Base-by-base conservation (phyloP, 1,284 basidiomycete species). In the Ceratobasidium sp. region DNA sequence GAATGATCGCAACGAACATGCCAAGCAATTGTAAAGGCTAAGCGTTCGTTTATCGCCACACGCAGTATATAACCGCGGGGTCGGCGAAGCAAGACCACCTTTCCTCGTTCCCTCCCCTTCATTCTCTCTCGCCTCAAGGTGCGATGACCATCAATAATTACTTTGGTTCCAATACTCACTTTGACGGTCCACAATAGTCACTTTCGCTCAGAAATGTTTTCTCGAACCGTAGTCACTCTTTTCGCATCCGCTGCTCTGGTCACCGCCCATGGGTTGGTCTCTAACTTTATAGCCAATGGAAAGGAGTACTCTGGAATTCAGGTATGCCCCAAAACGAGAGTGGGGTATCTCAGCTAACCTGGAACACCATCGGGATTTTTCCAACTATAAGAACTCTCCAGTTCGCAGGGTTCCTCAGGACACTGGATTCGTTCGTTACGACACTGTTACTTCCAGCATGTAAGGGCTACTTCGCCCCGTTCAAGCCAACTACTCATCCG, bases 171-270 rank as follows among this genome's bases (percentile, higher is more conserved):
- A 31, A 11, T n/a, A 27, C 46, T 48, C 27, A 34, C 19, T 14
- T n/a, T n/a, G n/a, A n/a, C 43, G 14, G 43, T 34, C 19, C 16
- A 1, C 39, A 56, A 14, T 19, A 14, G 39, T 56, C 11, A 39
- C 58, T 41, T 62, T 59, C 56, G 16, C 39, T 59, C 27, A 64
- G 27, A 46, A 46, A 72, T 72, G 69, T 4, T 51, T 31, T 72
- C 69, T 27, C 2, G 39, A 13, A 39, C 41, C 37, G 56, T 29
- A 22, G 43, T 62, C 69, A 56, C 69, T 72, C 69, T 72, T 72
- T 72, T 72, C n/a, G 69, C 69, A 19, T 72, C 69, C 39, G 69
- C 69, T 29, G 69, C 69, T 19, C 7, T 72, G 27, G 69, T 72
- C n/a, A 24, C 56, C 1, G 69, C 27, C 11, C 69, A 72, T 29